Base-by-base conservation (phyloP, 495 filamentous ascomycete genomes). In the Mytilinidion resinicola region DNA sequence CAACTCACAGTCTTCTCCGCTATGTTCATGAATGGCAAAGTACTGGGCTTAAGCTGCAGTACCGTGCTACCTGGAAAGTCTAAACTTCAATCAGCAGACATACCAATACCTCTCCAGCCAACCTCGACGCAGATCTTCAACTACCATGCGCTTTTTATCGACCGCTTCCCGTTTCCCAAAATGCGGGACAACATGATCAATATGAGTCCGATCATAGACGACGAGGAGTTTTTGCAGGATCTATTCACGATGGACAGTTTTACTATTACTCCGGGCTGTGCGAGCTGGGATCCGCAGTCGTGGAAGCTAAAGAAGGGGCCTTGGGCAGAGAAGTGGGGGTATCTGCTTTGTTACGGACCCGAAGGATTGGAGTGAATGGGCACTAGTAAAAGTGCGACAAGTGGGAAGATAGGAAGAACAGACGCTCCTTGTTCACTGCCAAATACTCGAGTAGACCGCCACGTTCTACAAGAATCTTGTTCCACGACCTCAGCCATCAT, bases 241-340 rank as follows among this genome's bases (percentile, higher is more conserved):
- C 9, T 66, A 4, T 57, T 58, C 50, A 49, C 21, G 1, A 56
- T 51, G 15, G 53, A 59, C 14, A 65, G 62, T 42, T 65, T 65
- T 19, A 15, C 33, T 1, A 50, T 65, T 19, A 53, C 14, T 7
- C 41, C 57, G 12, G 62, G 62, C 8, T 42, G 35, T 17, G 55
- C 49, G 15, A 30, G 59, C n/a, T 66, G 63, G 63, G 63, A 66
- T 53, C 59, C 63, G 3, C 30, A 21, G 6, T 54, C 51, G 8
- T 66, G 63, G 63, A 55, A 42, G 17, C 51, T 62, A 9, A 46
- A 42, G 42, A 62, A 59, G 34, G 25, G 25, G 6, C 14, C 42
- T 8, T 66, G 62, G 33, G 59, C 54, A 1, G 56, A 58, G 9
- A 66, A 66, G 39, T 66, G 63, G 63, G 63, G 59, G 9, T 66